A percentile compares a stretch with the other conserved stretches of the same genome.
These are phyloP conservation scores for Geotrichum cucujoidarum DNA, from an alignment of 1,139 yeast species.

Conservation along the genomic window DNA sequence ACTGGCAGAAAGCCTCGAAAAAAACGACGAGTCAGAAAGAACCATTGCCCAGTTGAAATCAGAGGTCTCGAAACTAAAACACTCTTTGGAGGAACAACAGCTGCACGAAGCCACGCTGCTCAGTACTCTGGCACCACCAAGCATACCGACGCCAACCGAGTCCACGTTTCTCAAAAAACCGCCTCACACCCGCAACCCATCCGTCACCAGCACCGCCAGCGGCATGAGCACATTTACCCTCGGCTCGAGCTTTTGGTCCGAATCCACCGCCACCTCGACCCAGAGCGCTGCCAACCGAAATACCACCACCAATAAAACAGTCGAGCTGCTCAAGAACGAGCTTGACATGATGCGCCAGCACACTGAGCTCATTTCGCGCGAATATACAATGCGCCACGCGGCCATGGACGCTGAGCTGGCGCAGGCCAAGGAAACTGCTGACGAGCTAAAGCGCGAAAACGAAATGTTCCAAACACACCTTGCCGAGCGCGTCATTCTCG, in stretches of 20 bases:
- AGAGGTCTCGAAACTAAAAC: slow-evolving; percentile 8
- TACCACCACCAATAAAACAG: slow-evolving; percentile 9
- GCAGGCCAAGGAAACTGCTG: slow-evolving; percentile 29
- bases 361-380: slow-evolving; percentile 31
- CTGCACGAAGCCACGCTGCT: slow-evolving; percentile 3
- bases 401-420: slow-evolving; percentile 29
- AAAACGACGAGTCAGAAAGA: slow-evolving; percentile 29
- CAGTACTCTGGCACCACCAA: background rate
- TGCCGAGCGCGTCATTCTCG: slow-evolving; percentile 33
- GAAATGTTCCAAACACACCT: slow-evolving; percentile 35
- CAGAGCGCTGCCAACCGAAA: background rate
- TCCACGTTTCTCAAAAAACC: background rate
- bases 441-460: slow-evolving; percentile 34
- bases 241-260: background rate
- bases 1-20: slow-evolving; percentile 31
- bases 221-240: background rate
- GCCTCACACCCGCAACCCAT: slow-evolving; percentile 4
- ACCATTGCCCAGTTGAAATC: slow-evolving; percentile 22
- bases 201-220: slow-evolving; percentile 8
- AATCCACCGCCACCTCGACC: background rate
- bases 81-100: slow-evolving; percentile 1
- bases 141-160: background rate
- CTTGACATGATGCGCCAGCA: slow-evolving; percentile 29
- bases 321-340: slow-evolving; percentile 25
- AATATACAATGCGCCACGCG: slow-evolving; percentile 30